Conservation (phyloP, 176 grass and related monocot genomes). For the Dendrocalamus sinicus region DNA sequence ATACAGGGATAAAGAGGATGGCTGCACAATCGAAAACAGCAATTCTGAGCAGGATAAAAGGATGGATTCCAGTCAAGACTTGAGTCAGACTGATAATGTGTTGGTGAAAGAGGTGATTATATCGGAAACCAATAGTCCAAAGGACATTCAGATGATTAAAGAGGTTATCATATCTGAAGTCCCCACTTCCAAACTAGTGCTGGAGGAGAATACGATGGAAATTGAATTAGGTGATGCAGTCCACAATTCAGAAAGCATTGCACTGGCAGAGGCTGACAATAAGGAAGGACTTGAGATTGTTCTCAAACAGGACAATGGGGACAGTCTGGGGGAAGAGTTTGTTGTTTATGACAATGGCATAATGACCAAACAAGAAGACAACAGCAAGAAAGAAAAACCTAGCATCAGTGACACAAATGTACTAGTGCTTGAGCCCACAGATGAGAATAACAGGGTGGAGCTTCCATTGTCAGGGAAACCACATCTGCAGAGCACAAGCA, state of each 20-base stretch:
- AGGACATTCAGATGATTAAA: slow-evolving; percentile 59
- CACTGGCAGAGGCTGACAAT: slow-evolving; percentile 19
- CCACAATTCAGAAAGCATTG: slow-evolving; percentile 38
- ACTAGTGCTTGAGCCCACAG: slow-evolving; percentile 19
- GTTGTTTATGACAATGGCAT: slow-evolving; percentile 36
- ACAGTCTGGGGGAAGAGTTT: slow-evolving; percentile 34
- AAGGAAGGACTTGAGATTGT: not conserved
- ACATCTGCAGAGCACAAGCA: slow-evolving; percentile 10
- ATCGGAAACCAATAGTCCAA: slow-evolving; percentile 50
- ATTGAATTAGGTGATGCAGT: slow-evolving; percentile 37
- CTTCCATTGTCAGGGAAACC: slow-evolving; percentile 31
- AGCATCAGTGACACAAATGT: slow-evolving; percentile 6
- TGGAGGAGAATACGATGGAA: slow-evolving; percentile 24
- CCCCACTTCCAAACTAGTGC: slow-evolving; percentile 47
- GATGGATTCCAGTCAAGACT: slow-evolving; percentile 11
- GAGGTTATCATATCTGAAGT: slow-evolving; percentile 63
- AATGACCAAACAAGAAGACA: slow-evolving; percentile 34
- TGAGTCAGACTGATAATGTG: slow-evolving; percentile 43
- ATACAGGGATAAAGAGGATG: slow-evolving; percentile 40
- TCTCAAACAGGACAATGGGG: slow-evolving; percentile 32
- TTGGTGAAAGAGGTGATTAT: slow-evolving; percentile 59
- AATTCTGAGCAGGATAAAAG: slow-evolving; percentile 37
- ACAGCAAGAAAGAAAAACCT: slow-evolving; percentile 9
- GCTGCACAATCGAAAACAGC: slow-evolving; percentile 16
- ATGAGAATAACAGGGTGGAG: slow-evolving; percentile 33